Evolutionary conservation across 2,329 filamentous ascomycete genomes (phyloP).

Genomic region (Neopestalotiopsis sp.): DNA sequence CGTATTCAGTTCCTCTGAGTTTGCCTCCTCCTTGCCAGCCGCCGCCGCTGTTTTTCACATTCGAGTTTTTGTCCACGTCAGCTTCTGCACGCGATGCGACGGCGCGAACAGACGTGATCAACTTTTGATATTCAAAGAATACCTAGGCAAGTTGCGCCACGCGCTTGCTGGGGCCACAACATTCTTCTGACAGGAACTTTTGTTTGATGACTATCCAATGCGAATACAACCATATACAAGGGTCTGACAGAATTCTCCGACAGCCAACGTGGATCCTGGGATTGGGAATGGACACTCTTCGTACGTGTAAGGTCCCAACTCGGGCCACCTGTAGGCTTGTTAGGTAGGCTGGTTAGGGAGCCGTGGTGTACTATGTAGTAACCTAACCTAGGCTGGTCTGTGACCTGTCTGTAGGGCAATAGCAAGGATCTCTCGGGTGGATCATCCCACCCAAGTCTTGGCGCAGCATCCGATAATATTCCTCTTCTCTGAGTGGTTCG

Average conservation of each 20-base stretch:
- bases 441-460: not conserved
- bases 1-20: not conserved
- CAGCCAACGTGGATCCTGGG: not conserved
- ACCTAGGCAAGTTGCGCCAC: too few species aligned
- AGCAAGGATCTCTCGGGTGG: not conserved
- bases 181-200: not conserved
- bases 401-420: too few species aligned
- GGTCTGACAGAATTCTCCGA: conserved; percentile 4
- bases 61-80: not conserved
- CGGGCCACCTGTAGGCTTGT: not conserved
- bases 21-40: not conserved
- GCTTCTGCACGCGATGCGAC: not conserved
- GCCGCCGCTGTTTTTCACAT: not conserved
- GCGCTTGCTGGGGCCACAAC: too few species aligned
- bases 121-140: not conserved
- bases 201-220: not conserved
- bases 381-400: too few species aligned
- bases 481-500: not conserved
- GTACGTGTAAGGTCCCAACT: not conserved
- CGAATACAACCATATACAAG: not conserved
- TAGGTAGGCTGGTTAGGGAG: too few species aligned
- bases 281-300: not conserved
- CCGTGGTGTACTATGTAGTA: too few species aligned
- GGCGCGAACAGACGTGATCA: conserved; percentile 1
- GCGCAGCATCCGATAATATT: not conserved